Conservation (phyloP, 2,329 filamentous ascomycete species). For the Colletotrichum chlorophyti region DNA sequence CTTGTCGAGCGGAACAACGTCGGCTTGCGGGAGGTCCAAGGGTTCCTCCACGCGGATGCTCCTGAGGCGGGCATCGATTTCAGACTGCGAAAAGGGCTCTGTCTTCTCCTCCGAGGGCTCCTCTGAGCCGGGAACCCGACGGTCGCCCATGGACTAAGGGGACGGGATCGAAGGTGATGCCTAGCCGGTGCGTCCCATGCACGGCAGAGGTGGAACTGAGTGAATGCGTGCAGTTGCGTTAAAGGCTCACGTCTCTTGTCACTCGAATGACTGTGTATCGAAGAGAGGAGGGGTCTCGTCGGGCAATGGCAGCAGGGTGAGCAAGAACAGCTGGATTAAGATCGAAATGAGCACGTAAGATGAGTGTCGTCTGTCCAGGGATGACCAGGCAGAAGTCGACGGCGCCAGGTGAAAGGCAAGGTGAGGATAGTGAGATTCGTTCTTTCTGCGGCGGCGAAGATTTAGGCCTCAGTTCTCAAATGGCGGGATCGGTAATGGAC, state of each 20-base stretch:
- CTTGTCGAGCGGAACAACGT: conserved; percentile 60
- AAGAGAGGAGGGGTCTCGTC: background rate
- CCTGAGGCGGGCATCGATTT: conserved; percentile 58
- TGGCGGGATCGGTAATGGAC: too few species aligned
- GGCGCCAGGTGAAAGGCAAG: background rate
- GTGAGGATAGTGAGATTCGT: conserved; percentile 7
- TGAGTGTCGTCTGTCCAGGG: conserved; percentile 7
- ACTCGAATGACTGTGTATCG: background rate
- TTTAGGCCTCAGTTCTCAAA: background rate
- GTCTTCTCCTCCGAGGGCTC: conserved; percentile 58
- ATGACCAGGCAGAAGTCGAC: conserved; percentile 4
- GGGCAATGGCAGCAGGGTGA: background rate
- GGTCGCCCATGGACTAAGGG: conserved; percentile 51
- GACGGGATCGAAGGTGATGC: conserved; percentile 29
- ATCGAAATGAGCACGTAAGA: background rate
- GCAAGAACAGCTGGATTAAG: background rate
- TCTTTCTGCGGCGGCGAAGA: background rate
- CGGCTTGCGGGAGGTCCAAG: conserved; percentile 44
- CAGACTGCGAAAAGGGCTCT: conserved; percentile 63
- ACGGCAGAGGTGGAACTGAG: conserved; percentile 28
- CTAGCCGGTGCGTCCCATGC: conserved; percentile 29
- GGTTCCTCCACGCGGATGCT: conserved; percentile 53
- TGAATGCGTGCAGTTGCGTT: background rate
- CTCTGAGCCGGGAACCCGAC: conserved; percentile 45
- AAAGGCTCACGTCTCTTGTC: background rate